Percentiles rank a stretch among this genome's conserved stretches.
Conservation (phyloP, 345 rosid genomes). For the Syzygium aromaticum region DNA sequence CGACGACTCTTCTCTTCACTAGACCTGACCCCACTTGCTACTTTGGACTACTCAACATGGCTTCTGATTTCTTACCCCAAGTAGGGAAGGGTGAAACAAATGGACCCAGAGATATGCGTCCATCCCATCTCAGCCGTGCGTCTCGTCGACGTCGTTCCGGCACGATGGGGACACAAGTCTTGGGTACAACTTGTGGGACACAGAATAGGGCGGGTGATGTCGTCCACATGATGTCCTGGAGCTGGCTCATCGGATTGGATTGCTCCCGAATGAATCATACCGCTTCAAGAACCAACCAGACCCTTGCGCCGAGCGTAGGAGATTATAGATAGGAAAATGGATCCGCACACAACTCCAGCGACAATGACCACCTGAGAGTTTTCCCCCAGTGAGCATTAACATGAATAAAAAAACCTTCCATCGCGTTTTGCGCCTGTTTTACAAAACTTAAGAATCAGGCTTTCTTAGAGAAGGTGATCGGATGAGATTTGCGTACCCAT, state of each 20-base stretch:
- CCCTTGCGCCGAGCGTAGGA: constrained; percentile 66
- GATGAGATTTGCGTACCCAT: constrained; percentile 27
- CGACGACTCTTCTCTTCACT: neutral
- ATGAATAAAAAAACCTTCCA: neutral
- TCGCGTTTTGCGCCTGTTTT: neutral
- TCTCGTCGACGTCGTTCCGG: neutral
- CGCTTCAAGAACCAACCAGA: constrained; percentile 46
- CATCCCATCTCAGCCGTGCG: neutral
- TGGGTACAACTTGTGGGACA: neutral
- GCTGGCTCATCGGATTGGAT: neutral
- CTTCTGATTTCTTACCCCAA: neutral
- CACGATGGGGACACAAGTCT: neutral
- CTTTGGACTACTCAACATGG: neutral
- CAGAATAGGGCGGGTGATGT: neutral
- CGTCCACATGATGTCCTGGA: neutral
- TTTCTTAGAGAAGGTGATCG: neutral
- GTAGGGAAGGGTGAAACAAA: neutral
- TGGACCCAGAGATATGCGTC: neutral
- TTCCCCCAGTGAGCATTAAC: neutral
- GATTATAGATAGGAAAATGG: constrained; percentile 30
- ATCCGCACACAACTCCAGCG: constrained; percentile 28
- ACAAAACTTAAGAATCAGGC: neutral
- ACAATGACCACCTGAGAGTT: constrained; percentile 41
- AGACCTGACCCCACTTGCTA: neutral
- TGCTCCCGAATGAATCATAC: neutral